phyloP scores from a whole-genome alignment of 352 stramenopile species.

The Aphanomyces astaci region DNA sequence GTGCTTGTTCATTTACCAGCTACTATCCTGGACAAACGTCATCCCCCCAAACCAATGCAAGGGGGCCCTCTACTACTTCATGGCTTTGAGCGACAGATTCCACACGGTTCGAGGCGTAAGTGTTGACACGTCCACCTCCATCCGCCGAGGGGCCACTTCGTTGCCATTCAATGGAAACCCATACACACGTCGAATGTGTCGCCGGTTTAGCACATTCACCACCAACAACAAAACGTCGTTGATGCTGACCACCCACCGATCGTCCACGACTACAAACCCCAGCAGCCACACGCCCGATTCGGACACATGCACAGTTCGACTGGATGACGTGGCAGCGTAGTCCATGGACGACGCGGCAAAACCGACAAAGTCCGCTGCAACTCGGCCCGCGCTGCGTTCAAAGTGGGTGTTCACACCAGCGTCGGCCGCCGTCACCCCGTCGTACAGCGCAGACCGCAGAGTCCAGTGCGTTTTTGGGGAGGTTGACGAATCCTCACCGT shows the following conservation, averaged over 20 bases:
- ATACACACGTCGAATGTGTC: background rate
- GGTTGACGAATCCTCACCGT: too few relatives aligned
- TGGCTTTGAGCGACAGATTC: too few relatives aligned
- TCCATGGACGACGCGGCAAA: background rate
- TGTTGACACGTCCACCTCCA: too few relatives aligned
- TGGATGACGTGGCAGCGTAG: background rate
- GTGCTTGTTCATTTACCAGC: too few relatives aligned
- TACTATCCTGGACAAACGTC: too few relatives aligned
- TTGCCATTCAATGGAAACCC: background rate
- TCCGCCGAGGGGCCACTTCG: too few relatives aligned
- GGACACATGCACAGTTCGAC: background rate
- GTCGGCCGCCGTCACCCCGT: background rate
- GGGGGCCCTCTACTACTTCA: too few relatives aligned
- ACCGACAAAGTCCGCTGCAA: background rate
- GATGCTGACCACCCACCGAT: background rate
- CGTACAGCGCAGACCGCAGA: background rate
- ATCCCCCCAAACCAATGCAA: too few relatives aligned
- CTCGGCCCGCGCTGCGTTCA: background rate
- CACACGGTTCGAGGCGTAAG: too few relatives aligned
- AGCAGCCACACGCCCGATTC: slow-evolving; percentile 5
- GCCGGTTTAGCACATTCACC: background rate
- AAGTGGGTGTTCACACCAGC: background rate
- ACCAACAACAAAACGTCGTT: background rate
- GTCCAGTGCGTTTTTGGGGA: background rate
- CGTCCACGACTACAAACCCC: background rate